Conservation (phyloP, 139 green algal genomes). For the Microglena sp. region DNA sequence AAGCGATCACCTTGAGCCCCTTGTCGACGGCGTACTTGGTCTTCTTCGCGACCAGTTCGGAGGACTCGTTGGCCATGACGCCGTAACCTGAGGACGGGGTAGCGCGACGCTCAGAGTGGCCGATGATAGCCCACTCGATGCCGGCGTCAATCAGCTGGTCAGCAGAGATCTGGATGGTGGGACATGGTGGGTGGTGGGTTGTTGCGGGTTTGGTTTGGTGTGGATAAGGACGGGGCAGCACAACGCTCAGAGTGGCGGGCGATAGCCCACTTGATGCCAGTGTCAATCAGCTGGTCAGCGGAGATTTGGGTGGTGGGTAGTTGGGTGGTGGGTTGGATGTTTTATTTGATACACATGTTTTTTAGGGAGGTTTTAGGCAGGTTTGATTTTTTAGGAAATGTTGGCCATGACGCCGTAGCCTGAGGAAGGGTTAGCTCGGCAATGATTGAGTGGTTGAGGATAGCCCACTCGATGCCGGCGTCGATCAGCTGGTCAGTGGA, state of each 20-base stretch:
- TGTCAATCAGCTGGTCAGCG: constrained; percentile 58
- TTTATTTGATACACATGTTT: no score
- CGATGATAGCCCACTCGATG: constrained; percentile 91
- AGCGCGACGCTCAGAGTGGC: constrained; percentile 83
- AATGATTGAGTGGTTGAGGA: background rate
- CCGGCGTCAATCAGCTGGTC: constrained; percentile 57
- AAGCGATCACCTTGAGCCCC: constrained; percentile 87
- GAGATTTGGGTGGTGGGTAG: constrained; percentile 89
- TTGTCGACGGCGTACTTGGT: constrained; percentile 66
- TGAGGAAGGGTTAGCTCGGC: no score
- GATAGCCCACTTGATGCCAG: constrained; percentile 84
- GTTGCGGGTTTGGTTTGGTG: constrained; percentile 74
- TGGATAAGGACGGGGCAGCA: constrained; percentile 67
- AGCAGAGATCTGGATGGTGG: constrained; percentile 84
- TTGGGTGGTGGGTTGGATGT: no score
- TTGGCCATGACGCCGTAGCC: no score
- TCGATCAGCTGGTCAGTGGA: no score
- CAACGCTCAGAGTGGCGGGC: constrained; percentile 90
- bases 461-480: no score
- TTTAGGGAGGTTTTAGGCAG: no score
- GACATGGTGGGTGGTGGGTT: no score
- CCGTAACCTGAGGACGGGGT: background rate
- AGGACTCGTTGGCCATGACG: constrained; percentile 69
- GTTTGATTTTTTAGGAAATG: no score
- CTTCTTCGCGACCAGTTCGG: constrained; percentile 84